Percentiles rank a stretch among this genome's conserved stretches.
phyloP scores from a whole-genome alignment of 179 eudicot species.

The Actinidia arguta region DNA sequence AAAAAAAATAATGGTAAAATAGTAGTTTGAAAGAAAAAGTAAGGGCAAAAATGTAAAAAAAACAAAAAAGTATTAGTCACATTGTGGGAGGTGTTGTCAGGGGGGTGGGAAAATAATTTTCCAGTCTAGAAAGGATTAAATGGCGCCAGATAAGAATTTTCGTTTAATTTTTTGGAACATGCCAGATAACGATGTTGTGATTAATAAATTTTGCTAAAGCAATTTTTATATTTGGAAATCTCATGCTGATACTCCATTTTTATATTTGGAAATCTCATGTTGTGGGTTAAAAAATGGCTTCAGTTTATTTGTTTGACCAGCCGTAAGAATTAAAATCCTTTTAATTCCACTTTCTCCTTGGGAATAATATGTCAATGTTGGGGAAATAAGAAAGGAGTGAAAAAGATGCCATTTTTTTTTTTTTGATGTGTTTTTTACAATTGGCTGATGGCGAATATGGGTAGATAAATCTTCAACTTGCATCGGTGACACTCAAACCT shows the following conservation, averaged over 20 bases:
- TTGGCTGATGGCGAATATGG: background rate
- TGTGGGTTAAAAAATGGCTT: background rate
- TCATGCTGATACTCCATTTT: background rate
- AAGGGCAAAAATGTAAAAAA: too few species aligned
- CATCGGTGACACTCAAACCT: too few species aligned
- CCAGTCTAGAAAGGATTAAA: too few species aligned
- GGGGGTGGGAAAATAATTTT: too few species aligned
- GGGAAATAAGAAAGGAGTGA: background rate
- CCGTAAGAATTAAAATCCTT: background rate
- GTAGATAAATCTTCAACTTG: background rate
- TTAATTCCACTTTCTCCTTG: background rate
- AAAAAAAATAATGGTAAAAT: too few species aligned
- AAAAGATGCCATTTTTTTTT: background rate
- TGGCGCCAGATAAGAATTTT: slow-evolving; percentile 4
- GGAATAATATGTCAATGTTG: background rate
- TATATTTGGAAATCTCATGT: background rate
- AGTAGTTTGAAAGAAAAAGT: too few species aligned
- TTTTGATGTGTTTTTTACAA: background rate
- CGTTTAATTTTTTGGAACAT: background rate
- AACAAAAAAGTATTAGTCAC: too few species aligned
- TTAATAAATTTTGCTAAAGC: background rate
- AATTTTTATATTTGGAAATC: background rate
- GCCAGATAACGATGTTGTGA: background rate
- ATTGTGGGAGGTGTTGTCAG: too few species aligned
- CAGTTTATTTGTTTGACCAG: background rate